Evolutionary conservation across 2,329 filamentous ascomycete genomes (phyloP).

Genomic region (Fusarium longipes): DNA sequence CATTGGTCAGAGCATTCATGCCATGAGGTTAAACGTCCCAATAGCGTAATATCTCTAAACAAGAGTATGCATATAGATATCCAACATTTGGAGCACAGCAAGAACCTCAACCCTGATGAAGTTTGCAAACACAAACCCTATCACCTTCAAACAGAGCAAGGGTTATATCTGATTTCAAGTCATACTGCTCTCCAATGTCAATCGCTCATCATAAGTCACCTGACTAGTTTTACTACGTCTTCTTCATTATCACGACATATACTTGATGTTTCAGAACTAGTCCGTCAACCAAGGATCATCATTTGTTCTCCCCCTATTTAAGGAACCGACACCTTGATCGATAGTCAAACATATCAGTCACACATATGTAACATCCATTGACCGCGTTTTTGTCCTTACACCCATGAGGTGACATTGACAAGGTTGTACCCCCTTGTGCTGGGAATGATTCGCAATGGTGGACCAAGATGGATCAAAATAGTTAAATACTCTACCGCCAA

Average conservation of each 20-base stretch:
- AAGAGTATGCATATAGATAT: too few species aligned
- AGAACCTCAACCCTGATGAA: too few species aligned
- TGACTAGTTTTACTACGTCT: too few species aligned
- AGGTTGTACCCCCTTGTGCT: neutral
- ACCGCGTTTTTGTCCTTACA: neutral
- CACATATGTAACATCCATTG: constrained; percentile 16
- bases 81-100: too few species aligned
- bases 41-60: neutral
- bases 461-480: neutral
- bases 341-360: constrained; percentile 15
- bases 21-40: too few species aligned
- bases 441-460: neutral
- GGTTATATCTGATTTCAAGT: too few species aligned
- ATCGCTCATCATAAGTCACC: too few species aligned
- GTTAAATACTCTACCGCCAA: constrained; percentile 13
- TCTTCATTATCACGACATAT: constrained; percentile 15
- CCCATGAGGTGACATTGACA: neutral
- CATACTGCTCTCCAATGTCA: too few species aligned
- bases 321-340: constrained; percentile 8
- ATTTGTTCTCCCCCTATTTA: constrained; percentile 20
- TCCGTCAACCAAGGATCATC: constrained; percentile 9
- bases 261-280: constrained; percentile 5
- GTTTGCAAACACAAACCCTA: too few species aligned
- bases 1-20: too few species aligned
- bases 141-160: too few species aligned